Conservation (phyloP, 371 early-diverging fungal species). For the Mycotypha africana region DNA sequence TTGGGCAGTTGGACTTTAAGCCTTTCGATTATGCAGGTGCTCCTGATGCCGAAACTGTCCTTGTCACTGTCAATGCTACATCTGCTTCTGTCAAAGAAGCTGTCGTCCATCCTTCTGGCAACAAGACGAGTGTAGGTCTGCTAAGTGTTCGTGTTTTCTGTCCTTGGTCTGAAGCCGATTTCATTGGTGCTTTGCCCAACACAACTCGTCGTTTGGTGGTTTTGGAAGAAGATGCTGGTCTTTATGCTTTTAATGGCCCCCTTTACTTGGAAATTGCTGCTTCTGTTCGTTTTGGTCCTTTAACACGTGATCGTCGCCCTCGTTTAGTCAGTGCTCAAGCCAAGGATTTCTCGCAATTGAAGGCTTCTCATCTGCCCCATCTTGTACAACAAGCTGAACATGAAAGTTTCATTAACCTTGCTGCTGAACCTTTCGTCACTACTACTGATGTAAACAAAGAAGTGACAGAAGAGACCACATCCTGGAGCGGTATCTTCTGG, state of each 20-base stretch:
- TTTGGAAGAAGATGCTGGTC: conserved; percentile 54
- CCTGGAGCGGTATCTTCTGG: conserved; percentile 61
- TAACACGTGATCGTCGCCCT: conserved; percentile 29
- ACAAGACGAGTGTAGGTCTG: conserved; percentile 51
- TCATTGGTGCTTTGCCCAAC: conserved; percentile 61
- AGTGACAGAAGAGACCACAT: conserved; percentile 11
- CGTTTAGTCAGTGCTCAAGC: conserved; percentile 45
- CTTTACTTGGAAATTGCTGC: conserved; percentile 67
- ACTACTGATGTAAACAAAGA: too few relatives aligned
- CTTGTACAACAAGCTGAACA: conserved; percentile 36
- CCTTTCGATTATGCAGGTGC: conserved; percentile 80
- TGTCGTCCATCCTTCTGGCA: conserved; percentile 23
- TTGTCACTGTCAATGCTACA: conserved; percentile 68
- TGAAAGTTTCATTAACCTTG: conserved; percentile 25
- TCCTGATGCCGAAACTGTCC: conserved; percentile 63
- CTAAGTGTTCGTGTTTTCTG: conserved; percentile 72
- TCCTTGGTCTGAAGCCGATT: conserved; percentile 75
- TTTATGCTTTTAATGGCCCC: conserved; percentile 53
- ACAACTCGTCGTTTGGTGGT: conserved; percentile 52
- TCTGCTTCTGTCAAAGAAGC: conserved; percentile 33
- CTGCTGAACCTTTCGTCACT: conserved; percentile 14
- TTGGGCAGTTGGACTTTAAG: conserved; percentile 58
- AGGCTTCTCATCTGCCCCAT: conserved; percentile 34
- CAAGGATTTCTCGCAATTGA: conserved; percentile 25
- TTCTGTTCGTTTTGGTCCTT: conserved; percentile 57